Evolutionary conservation across 73 alveolate species (phyloP), one percentile per base, ranked within the genome.

Genomic region (Paramecium sonneborni): DNA sequence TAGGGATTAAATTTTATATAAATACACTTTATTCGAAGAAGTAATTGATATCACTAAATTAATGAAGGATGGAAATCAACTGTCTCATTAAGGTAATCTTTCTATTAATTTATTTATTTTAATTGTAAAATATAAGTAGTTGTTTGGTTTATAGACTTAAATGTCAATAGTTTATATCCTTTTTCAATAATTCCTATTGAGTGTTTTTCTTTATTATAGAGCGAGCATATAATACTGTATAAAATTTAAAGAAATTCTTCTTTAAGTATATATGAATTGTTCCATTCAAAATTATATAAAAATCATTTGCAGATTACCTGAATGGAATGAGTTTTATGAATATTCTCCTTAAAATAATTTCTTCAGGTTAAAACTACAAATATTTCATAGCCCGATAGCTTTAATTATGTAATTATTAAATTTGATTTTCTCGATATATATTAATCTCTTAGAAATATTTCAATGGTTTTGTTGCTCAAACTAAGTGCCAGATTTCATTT

Each of bases 241-340:
- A 43, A 62, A 62, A 11, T 62, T 62, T 23, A 15, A 62, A 44
- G 20, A 62, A 62, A 43, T 62, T 62, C 26, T 62, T 62, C 44
- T 62, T 62, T 32, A 23, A 62, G 11, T 62, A 62, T 6, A 62
- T 62, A 32, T 62, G 84, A 62, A 62, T 46, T 11, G 84, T 62
- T 62, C 84, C 84, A 30, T 26, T 30, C 11, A 62, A 30, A 32
- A 62, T 32, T 26, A 62, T 62, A 21, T 62, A 62, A 62, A 62
- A 62, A 12, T 62, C 46, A 62, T 62, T 62, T 62, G 84, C 84
- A 62, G 84, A 44, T 62, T 21, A 62, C 84, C 84, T 62, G 44
- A 62, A 32, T 62, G 20, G 68, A 52, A 52, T 52, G 9, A 23
- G 84, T 62, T 23, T n/a, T 30, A 30, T 30, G 39, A 62, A 28